Conservation (phyloP, 371 early-diverging fungal species). For the Batrachochytrium dendrobatidis region DNA sequence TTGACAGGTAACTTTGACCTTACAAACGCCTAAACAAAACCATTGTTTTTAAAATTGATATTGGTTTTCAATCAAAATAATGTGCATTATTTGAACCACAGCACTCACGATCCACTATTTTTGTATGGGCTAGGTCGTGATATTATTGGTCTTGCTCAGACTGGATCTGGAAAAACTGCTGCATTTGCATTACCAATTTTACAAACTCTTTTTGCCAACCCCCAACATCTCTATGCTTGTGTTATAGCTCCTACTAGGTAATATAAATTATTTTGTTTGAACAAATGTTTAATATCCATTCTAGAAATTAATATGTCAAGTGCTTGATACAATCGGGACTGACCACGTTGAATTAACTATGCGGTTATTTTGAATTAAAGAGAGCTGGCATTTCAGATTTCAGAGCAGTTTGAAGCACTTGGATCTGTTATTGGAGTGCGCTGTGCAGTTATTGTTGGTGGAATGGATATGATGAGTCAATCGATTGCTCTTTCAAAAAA, state of each 20-base stretch:
- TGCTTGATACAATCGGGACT: too few relatives aligned
- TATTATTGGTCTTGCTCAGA: conserved; percentile 95
- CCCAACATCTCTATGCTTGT: conserved; percentile 86
- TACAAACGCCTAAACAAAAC: neutral
- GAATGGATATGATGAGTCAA: conserved; percentile 95
- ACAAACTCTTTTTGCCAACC: conserved; percentile 83
- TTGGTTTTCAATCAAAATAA: neutral
- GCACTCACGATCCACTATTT: conserved; percentile 5
- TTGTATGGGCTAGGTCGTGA: conserved; percentile 52
- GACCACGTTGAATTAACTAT: too few relatives aligned
- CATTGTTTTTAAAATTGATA: neutral
- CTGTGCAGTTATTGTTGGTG: conserved; percentile 92
- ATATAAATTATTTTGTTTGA: too few relatives aligned
- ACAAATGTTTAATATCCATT: too few relatives aligned
- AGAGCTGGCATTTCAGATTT: conserved; percentile 92
- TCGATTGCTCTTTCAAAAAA: conserved; percentile 87
- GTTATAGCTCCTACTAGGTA: conserved; percentile 97
- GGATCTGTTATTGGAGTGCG: conserved; percentile 91
- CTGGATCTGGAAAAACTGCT: conserved; percentile 98
- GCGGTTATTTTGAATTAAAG: too few relatives aligned
- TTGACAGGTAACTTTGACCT: conserved; percentile 18
- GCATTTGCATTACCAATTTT: conserved; percentile 96
- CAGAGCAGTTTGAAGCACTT: conserved; percentile 87
- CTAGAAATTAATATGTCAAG: too few relatives aligned
- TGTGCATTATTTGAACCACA: neutral